A percentile compares a stretch with the other conserved stretches of the same genome.
Conservation (phyloP, 1,284 basidiomycete genomes). For the Takashimella koratensis region DNA sequence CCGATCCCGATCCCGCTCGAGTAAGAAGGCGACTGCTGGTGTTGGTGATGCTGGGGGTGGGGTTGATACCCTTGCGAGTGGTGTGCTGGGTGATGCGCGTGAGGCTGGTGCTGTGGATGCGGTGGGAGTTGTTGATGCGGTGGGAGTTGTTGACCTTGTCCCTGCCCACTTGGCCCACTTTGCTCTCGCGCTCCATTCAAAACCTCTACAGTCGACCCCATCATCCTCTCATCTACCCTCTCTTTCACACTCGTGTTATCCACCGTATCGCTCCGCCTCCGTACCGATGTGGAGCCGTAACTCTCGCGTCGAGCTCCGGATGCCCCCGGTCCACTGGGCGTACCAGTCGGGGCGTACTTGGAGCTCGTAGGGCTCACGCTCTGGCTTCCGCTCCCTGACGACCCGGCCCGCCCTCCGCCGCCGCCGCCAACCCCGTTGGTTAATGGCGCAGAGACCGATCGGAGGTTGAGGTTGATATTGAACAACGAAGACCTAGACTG, state of each 20-base stretch:
- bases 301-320: conserved; percentile 16
- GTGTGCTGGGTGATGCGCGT: neutral
- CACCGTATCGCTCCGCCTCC: neutral
- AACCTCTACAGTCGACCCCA: neutral
- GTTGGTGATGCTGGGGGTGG: too few relatives aligned
- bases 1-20: too few relatives aligned
- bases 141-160: neutral
- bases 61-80: neutral
- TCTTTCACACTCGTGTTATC: neutral
- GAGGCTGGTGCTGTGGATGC: neutral
- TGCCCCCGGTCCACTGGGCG: conserved; percentile 1
- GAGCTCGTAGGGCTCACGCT: conserved; percentile 41
- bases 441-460: conserved; percentile 44
- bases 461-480: conserved; percentile 1
- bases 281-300: conserved; percentile 14
- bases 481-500: neutral
- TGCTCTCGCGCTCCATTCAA: neutral
- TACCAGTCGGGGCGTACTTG: neutral
- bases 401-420: neutral
- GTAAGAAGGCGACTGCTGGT: too few relatives aligned
- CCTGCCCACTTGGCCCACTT: too few relatives aligned
- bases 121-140: neutral
- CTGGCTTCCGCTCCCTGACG: conserved; percentile 31
- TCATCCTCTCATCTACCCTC: neutral
- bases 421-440: conserved; percentile 8